Evolutionary conservation across 345 rosid species (phyloP).

Genomic region (Citrus sp.): DNA sequence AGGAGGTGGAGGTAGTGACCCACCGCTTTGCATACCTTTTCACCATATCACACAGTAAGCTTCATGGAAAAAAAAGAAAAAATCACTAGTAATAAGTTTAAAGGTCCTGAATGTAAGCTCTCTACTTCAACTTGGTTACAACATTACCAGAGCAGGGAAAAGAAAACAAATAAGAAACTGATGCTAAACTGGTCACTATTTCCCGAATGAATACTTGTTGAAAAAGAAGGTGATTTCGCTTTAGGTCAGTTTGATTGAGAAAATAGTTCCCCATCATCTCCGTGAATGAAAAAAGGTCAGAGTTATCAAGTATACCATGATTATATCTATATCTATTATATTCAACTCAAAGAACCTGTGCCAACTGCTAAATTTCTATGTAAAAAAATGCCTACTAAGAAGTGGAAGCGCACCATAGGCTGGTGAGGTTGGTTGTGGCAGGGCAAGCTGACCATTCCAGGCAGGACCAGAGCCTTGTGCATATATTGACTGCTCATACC

Average conservation of each 20-base stretch:
- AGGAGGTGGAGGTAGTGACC: constrained; percentile 86
- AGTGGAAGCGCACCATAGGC: constrained; percentile 48
- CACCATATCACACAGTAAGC: constrained; percentile 22
- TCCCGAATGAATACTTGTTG: not conserved
- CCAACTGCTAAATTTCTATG: not conserved
- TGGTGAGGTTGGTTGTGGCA: constrained; percentile 69
- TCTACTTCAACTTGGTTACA: not conserved
- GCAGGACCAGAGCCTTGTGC: constrained; percentile 52
- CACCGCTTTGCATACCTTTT: constrained; percentile 55
- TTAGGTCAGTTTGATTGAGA: not conserved
- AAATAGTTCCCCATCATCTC: too few relatives aligned
- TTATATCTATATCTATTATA: not conserved
- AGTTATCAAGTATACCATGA: not conserved
- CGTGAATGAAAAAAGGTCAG: too few relatives aligned
- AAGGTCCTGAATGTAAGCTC: not conserved
- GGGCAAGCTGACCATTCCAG: constrained; percentile 70
- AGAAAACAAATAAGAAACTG: not conserved
- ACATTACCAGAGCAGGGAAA: not conserved
- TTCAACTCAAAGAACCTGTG: not conserved
- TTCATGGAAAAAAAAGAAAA: not conserved
- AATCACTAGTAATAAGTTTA: not conserved
- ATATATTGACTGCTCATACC: constrained; percentile 53
- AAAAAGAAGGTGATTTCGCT: not conserved
- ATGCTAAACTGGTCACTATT: not conserved
- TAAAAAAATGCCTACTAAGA: not conserved